Percentiles rank a stretch among this genome's conserved stretches.
These are phyloP conservation scores for Fraxinus excelsior DNA, from an alignment of 257 asterid species.

Conservation along the genomic window DNA sequence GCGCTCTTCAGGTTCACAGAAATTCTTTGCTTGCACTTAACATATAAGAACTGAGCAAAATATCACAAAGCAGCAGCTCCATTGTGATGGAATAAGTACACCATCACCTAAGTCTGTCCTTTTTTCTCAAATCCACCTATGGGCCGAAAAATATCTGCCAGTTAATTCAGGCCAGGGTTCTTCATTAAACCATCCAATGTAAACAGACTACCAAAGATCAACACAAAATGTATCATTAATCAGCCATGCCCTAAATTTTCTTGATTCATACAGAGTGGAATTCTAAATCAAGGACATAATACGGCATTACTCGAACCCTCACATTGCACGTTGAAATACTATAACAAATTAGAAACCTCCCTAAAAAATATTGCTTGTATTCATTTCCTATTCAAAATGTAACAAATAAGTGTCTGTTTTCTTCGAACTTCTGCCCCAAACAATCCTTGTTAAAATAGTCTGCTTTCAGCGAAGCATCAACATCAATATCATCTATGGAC, in stretches of 20 bases:
- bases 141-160: not conserved
- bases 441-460: not conserved
- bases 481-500: not conserved
- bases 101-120: not conserved
- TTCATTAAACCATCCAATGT: not conserved
- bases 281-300: not conserved
- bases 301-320: not conserved
- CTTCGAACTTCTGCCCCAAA: slow-evolving; percentile 3
- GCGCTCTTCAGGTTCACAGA: slow-evolving; percentile 13
- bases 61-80: slow-evolving; percentile 8
- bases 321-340: not conserved
- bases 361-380: not conserved
- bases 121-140: not conserved
- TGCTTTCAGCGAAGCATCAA: not conserved
- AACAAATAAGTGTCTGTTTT: slow-evolving; percentile 4
- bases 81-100: slow-evolving; percentile 4
- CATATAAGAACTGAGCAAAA: not conserved
- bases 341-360: not conserved
- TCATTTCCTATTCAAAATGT: slow-evolving; percentile 17
- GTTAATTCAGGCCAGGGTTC: not conserved
- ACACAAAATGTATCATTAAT: slow-evolving; percentile 3
- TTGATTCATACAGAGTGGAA: slow-evolving; percentile 6
- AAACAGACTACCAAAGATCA: slow-evolving; percentile 13
- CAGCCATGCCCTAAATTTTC: slow-evolving; percentile 13
- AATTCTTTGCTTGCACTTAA: not conserved